A percentile compares a stretch with the other conserved stretches of the same genome.
phyloP scores from a whole-genome alignment of 345 rosid species.

The Eutrema heterophyllum region DNA sequence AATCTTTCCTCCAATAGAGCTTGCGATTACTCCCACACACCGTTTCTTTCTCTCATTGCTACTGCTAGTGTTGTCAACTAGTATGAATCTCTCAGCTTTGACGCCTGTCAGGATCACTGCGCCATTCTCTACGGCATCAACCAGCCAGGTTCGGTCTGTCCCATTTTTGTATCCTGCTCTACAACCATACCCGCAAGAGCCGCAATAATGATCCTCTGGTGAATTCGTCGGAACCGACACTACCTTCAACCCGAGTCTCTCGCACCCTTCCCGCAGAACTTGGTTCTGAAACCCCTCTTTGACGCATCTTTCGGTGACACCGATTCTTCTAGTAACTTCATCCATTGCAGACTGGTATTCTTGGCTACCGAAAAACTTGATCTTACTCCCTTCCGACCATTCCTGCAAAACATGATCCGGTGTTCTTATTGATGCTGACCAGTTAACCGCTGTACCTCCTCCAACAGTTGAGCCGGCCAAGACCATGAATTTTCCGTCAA shows the following conservation, averaged over 20 bases:
- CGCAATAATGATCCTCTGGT: constrained; percentile 49
- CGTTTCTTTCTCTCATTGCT: constrained; percentile 28
- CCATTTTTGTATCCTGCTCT: constrained; percentile 50
- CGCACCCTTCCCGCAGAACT: constrained; percentile 53
- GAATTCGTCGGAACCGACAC: constrained; percentile 43
- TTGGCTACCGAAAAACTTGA: constrained; percentile 41
- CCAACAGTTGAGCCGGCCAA: constrained; percentile 55
- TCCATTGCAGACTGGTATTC: constrained; percentile 49
- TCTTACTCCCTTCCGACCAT: constrained; percentile 44
- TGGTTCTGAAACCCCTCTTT: constrained; percentile 52
- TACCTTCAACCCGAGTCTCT: constrained; percentile 45
- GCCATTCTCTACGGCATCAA: constrained; percentile 46
- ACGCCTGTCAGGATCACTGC: constrained; percentile 50
- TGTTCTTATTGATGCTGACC: constrained; percentile 53
- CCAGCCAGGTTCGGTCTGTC: constrained; percentile 50
- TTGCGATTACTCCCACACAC: constrained; percentile 57
- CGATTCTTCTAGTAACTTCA: constrained; percentile 37
- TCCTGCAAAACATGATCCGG: constrained; percentile 40
- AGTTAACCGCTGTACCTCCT: constrained; percentile 56
- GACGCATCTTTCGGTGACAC: constrained; percentile 38
- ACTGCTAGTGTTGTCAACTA: constrained; percentile 19
- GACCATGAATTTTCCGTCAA: constrained; percentile 35
- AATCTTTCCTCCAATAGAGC: constrained; percentile 29
- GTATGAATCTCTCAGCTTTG: constrained; percentile 45
- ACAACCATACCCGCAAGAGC: constrained; percentile 53